Evolutionary conservation across 495 filamentous ascomycete genomes (phyloP).

Genomic region (Annulohypoxylon moriforme): DNA sequence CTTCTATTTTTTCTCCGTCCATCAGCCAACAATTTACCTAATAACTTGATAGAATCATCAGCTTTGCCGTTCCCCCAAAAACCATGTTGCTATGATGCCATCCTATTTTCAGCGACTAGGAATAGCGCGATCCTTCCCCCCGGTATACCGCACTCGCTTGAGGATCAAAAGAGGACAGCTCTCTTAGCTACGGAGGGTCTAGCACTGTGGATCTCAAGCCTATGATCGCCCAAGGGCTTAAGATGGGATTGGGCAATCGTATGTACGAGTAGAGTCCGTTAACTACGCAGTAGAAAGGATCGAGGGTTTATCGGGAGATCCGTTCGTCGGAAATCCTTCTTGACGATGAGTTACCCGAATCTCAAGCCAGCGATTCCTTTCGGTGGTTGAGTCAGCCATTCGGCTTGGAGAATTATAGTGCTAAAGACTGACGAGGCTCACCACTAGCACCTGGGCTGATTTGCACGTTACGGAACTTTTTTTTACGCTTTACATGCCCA

Average conservation of each 20-base stretch:
- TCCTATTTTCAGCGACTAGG: constrained; percentile 26
- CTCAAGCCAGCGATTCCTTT: constrained; percentile 11
- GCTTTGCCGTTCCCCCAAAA: constrained; percentile 18
- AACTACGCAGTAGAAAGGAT: constrained; percentile 17
- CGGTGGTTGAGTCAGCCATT: background rate
- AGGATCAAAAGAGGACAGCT: constrained; percentile 21
- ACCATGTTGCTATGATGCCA: constrained; percentile 29
- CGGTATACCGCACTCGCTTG: constrained; percentile 9
- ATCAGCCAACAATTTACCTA: constrained; percentile 27
- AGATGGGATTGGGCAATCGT: constrained; percentile 12
- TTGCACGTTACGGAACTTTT: constrained; percentile 14
- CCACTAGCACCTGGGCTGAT: constrained; percentile 8
- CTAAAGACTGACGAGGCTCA: constrained; percentile 12
- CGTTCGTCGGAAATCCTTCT: constrained; percentile 36
- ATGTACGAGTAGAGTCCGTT: constrained; percentile 13
- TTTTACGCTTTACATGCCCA: constrained; percentile 5
- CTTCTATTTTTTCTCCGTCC: constrained; percentile 22
- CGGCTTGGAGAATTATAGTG: background rate
- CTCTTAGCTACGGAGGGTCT: constrained; percentile 16
- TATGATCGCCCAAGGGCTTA: constrained; percentile 38
- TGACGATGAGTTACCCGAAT: constrained; percentile 16
- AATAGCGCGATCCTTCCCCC: constrained; percentile 19
- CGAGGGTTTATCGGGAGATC: constrained; percentile 21
- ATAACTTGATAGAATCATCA: constrained; percentile 24
- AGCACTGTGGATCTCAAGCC: constrained; percentile 25